These are phyloP conservation scores for Gastrolobium villosum DNA, from an alignment of 306 rosid genomes.

Conservation along the genomic window DNA sequence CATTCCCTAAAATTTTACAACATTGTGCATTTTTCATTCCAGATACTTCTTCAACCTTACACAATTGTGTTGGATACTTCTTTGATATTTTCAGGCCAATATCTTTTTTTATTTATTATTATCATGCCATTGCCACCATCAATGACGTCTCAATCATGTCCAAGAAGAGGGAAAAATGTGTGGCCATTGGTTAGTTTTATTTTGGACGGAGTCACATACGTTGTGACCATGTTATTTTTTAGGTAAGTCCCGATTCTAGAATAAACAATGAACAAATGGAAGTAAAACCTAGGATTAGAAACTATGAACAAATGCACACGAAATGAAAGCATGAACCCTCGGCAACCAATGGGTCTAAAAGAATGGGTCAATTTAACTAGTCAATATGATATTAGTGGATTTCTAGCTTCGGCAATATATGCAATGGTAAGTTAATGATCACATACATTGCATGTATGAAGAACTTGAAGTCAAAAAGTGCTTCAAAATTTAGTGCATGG, in stretches of 20 bases:
- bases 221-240: slow-evolving; percentile 26
- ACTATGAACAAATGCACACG: background rate
- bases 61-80: slow-evolving; percentile 13
- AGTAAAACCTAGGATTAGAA: slow-evolving; percentile 37
- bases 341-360: slow-evolving; percentile 15
- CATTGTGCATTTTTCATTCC: slow-evolving; percentile 23
- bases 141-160: slow-evolving; percentile 42
- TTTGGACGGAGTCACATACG: slow-evolving; percentile 11
- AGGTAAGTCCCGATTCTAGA: slow-evolving; percentile 28
- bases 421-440: slow-evolving; percentile 39
- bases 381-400: slow-evolving; percentile 36
- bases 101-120: slow-evolving; percentile 28
- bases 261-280: background rate
- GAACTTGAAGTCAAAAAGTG: slow-evolving; percentile 37
- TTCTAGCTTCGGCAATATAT: slow-evolving; percentile 24
- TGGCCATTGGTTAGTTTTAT: slow-evolving; percentile 11
- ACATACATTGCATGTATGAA: slow-evolving; percentile 37
- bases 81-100: slow-evolving; percentile 23
- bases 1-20: slow-evolving; percentile 43
- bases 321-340: slow-evolving; percentile 6
- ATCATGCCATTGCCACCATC: slow-evolving; percentile 38
- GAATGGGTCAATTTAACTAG: slow-evolving; percentile 11
- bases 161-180: slow-evolving; percentile 27
- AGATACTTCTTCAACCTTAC: slow-evolving; percentile 42
- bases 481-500: slow-evolving; percentile 13